These are phyloP conservation scores for Dactylellina parvicollis DNA, from an alignment of 2,329 filamentous ascomycete genomes.

Conservation along the genomic window DNA sequence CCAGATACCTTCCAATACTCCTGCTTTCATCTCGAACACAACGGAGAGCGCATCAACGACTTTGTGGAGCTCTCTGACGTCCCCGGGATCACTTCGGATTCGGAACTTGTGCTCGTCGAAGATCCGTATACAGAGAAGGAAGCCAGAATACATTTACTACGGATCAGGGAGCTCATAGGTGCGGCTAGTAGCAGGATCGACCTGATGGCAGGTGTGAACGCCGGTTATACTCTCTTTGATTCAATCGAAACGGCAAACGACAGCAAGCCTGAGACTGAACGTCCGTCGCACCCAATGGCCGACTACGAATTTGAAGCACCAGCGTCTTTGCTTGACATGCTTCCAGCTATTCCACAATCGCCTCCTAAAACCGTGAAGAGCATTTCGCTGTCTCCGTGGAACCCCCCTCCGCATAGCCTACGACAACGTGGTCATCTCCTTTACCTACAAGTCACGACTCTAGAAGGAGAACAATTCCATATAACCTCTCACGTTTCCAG, in stretches of 20 bases:
- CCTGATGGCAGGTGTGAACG: constrained; percentile 82
- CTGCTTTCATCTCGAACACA: constrained; percentile 96
- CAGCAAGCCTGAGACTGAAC: constrained; percentile 62
- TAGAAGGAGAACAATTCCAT: constrained; percentile 93
- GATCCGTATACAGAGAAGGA: constrained; percentile 99
- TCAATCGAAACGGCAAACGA: constrained; percentile 67
- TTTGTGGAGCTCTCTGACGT: constrained; percentile 93
- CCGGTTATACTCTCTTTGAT: constrained; percentile 88
- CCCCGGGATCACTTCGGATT: constrained; percentile 77
- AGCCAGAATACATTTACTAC: constrained; percentile 90
- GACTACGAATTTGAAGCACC: constrained; percentile 79
- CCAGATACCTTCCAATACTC: constrained; percentile 95
- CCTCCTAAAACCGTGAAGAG: constrained; percentile 90
- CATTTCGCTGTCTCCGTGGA: constrained; percentile 90
- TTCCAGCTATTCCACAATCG: constrained; percentile 72
- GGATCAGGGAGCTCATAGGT: constrained; percentile 90
- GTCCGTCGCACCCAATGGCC: constrained; percentile 69
- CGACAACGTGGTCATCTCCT: constrained; percentile 91
- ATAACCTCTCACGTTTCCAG: constrained; percentile 93
- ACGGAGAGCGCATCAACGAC: constrained; percentile 90
- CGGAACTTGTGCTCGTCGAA: constrained; percentile 83
- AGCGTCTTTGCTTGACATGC: constrained; percentile 73
- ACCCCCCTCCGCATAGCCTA: constrained; percentile 90
- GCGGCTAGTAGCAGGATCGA: constrained; percentile 90
- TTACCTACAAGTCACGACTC: constrained; percentile 87